Percentiles rank a stretch among this genome's conserved stretches.
phyloP scores from a whole-genome alignment of 148 eudicot species.

The Dysphania ambrosioides region DNA sequence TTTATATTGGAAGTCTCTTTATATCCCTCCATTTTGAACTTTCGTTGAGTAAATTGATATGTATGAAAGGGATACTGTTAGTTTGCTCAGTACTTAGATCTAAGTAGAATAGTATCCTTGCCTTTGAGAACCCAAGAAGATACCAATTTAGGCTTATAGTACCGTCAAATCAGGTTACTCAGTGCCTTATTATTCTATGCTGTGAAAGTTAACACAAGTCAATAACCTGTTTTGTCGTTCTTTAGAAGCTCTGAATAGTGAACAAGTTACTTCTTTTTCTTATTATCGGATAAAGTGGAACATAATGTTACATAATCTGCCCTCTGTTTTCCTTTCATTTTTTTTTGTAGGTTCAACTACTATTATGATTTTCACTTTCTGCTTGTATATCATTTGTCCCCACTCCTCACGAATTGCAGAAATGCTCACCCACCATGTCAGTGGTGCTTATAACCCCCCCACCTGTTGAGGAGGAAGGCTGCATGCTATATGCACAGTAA shows the following conservation, averaged over 20 bases:
- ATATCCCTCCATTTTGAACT: not conserved
- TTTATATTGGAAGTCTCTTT: not conserved
- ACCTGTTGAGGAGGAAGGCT: constrained; percentile 79
- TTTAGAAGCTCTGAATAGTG: not conserved
- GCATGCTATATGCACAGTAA: constrained; percentile 67
- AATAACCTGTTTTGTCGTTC: not conserved
- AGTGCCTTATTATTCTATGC: not conserved
- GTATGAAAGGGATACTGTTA: not conserved
- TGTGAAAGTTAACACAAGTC: not conserved
- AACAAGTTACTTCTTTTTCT: not conserved
- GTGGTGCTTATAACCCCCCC: constrained; percentile 86
- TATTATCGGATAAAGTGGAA: not conserved
- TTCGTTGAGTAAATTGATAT: not conserved
- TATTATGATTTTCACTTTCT: not conserved
- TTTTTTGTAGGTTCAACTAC: not conserved
- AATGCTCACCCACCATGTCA: constrained; percentile 58
- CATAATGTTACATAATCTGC: not conserved
- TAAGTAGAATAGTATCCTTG: not conserved
- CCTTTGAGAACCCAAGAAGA: not conserved
- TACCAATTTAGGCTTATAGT: not conserved
- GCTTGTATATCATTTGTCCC: not conserved
- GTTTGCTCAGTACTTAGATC: not conserved
- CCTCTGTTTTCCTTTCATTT: not conserved
- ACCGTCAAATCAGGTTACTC: not conserved
- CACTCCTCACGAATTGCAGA: constrained; percentile 43